Evolutionary conservation across 2,329 filamentous ascomycete genomes (phyloP).

Genomic region (Microcyclosporella mali): DNA sequence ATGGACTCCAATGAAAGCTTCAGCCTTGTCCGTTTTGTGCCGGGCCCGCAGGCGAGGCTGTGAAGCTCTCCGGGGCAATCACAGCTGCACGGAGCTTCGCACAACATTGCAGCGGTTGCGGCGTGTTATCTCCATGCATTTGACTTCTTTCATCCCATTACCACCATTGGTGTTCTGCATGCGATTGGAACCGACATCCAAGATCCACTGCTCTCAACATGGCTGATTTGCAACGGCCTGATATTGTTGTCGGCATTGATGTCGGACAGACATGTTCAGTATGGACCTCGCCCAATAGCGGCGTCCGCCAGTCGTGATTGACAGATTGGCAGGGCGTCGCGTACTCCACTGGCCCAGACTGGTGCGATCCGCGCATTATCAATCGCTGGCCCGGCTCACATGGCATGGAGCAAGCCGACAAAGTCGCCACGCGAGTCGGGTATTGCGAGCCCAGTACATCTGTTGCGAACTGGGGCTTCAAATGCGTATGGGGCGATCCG

Average conservation of each 20-base stretch:
- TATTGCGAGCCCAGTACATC: neutral
- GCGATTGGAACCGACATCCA: no score
- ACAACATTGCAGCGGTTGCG: neutral
- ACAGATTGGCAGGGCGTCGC: constrained; percentile 7
- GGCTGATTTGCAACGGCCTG: neutral
- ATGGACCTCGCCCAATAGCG: neutral
- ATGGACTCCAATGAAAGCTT: no score
- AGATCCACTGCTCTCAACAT: neutral
- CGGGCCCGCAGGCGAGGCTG: no score
- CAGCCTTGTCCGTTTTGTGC: no score
- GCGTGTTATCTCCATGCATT: no score
- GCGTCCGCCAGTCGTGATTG: no score
- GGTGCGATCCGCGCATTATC: constrained; percentile 3
- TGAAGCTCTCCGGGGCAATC: no score
- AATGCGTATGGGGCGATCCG: constrained; percentile 1
- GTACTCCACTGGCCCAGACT: constrained; percentile 9
- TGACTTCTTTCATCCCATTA: no score
- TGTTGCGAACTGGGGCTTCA: constrained; percentile 6
- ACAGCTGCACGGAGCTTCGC: no score
- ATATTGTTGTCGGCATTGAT: constrained; percentile 14
- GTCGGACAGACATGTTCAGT: constrained; percentile 12
- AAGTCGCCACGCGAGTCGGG: constrained; percentile 6
- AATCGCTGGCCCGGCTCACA: constrained; percentile 5
- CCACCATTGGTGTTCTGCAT: no score
- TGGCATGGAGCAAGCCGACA: constrained; percentile 5